Conservation (phyloP, 371 early-diverging fungal species). For the Actinomucor elegans region DNA sequence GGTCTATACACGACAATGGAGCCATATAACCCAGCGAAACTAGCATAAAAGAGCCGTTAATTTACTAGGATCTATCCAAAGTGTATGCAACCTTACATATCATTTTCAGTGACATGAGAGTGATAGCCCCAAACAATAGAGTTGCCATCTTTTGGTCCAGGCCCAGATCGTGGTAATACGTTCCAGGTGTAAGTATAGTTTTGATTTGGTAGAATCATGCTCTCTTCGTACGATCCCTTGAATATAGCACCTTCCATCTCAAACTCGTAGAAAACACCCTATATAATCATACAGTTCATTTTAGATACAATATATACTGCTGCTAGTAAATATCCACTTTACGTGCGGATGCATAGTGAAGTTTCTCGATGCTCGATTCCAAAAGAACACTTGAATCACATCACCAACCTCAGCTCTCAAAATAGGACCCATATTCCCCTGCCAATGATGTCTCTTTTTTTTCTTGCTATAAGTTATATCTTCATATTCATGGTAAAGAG, state of each 20-base stretch:
- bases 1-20: slow-evolving; percentile 45
- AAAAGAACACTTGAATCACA: slow-evolving; percentile 41
- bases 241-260: slow-evolving; percentile 55
- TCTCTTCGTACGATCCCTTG: slow-evolving; percentile 29
- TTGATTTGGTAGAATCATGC: slow-evolving; percentile 35
- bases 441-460: slow-evolving; percentile 34
- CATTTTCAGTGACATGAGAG: slow-evolving; percentile 46
- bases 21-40: slow-evolving; percentile 49
- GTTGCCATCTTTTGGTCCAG: slow-evolving; percentile 46
- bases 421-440: slow-evolving; percentile 51
- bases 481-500: slow-evolving; percentile 49
- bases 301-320: not conserved
- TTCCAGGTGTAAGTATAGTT: slow-evolving; percentile 48
- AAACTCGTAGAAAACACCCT: slow-evolving; percentile 50
- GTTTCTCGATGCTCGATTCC: slow-evolving; percentile 38
- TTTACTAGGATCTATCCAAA: not conserved
- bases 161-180: slow-evolving; percentile 41
- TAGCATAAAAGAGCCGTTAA: not conserved
- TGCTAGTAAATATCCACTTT: slow-evolving; percentile 2
- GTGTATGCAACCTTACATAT: slow-evolving; percentile 28
- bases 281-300: not conserved
- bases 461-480: slow-evolving; percentile 33
- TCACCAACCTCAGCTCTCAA: slow-evolving; percentile 54
- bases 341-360: slow-evolving; percentile 56
- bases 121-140: slow-evolving; percentile 54